phyloP scores from a whole-genome alignment of 345 rosid species.

The Eucalyptus coolabah region DNA sequence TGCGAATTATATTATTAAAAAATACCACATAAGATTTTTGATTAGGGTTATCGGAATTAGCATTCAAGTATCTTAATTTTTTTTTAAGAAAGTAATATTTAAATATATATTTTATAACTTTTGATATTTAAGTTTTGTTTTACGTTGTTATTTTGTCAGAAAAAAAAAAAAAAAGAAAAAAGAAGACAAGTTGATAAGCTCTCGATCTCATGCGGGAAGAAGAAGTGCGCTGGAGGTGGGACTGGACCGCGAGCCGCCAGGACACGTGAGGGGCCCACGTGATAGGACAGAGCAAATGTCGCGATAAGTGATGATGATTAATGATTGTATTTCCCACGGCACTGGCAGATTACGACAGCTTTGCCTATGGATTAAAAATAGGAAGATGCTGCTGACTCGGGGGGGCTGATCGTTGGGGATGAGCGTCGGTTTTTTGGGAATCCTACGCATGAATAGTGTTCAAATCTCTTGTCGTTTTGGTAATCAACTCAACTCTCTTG shows the following conservation, averaged over 20 bases:
- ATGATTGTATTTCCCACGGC: neutral
- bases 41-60: fast-evolving
- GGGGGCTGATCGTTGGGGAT: neutral
- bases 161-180: no score
- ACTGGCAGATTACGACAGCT: neutral
- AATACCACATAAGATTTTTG: fast-evolving
- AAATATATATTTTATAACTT: no score
- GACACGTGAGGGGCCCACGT: neutral
- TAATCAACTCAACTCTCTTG: neutral
- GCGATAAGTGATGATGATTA: neutral
- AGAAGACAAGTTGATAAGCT: neutral
- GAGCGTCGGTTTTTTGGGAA: neutral
- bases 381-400: neutral
- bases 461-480: neutral
- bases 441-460: neutral
- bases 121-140: no score
- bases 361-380: neutral
- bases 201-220: neutral
- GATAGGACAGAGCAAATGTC: neutral
- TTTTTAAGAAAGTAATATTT: fast-evolving
- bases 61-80: no score
- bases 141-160: no score
- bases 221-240: neutral
- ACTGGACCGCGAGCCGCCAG: neutral
- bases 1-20: no score